Base-by-base conservation (phyloP, 805 yeast genomes). In the Kluyveromyces siamensis region DNA sequence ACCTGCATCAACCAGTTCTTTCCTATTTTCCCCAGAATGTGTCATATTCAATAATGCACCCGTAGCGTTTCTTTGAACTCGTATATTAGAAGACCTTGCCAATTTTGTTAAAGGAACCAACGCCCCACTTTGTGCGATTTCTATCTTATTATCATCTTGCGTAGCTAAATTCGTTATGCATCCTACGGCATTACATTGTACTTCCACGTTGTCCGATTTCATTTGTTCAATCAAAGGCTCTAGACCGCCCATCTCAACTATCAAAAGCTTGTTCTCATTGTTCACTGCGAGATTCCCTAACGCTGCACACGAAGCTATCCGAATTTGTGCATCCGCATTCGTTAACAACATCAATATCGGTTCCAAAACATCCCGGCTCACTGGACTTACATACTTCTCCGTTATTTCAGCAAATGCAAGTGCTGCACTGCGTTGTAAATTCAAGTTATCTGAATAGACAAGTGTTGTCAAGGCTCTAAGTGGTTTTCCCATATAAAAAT, bases 21-120 rank as follows among this genome's bases (percentile, higher is more conserved):
- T 91, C 69, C 99, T 83, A 67, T 93, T 93, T 69, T 90, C 98
- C 54, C 85, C 86, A 21, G 96, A 87, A 65, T 93, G 99, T 37
- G 99, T 93, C 99, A 93, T 93, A 70, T 93, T 93, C 55, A 93
- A 76, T 61, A 93, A 72, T 0, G 99, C 99, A 43, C 99, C 99
- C 6, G 99, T 93, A 39, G 99, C 98, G 61, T 93, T 93, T 70
- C 99, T 81, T 72, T 93, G 99, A 6, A 93, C 99, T 59, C 99
- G 81, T 56, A 88, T 80, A 69, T 93, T 98, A 64, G 84, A 85
- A 3, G 96, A 87, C 67, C 87, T 89, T 13, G 99, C 99, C 54
- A 93, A 76, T 67, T 87, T 88, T 1, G 98, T 91, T 59, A 93
- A 77, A 3, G 99, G 99, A 30, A 88, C 83, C 51, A 93, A 75